Evolutionary conservation across 1,284 basidiomycete genomes (phyloP).

Genomic region (Ganoderma meredithae): DNA sequence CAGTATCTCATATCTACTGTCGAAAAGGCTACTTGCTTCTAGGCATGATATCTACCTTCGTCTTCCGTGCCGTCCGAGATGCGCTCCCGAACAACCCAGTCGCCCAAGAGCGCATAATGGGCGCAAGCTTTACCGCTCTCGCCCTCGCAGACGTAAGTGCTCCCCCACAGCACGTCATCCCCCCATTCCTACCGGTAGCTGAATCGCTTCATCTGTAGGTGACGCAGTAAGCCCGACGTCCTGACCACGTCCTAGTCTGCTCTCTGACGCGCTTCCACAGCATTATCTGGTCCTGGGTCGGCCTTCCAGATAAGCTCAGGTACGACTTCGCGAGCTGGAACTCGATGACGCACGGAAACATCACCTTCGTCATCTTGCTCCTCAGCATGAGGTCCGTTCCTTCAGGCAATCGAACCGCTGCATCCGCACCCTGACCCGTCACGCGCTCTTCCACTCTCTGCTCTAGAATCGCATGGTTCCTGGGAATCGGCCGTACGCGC

Average conservation of each 20-base stretch:
- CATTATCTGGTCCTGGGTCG: conserved; percentile 61
- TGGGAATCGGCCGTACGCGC: conserved; percentile 64
- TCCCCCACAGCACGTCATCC: background rate
- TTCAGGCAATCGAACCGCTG: background rate
- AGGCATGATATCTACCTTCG: conserved; percentile 70
- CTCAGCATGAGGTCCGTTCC: conserved; percentile 58
- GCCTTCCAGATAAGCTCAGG: conserved; percentile 64
- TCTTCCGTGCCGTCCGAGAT: conserved; percentile 74
- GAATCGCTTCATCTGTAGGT: conserved; percentile 41
- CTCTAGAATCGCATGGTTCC: conserved; percentile 68
- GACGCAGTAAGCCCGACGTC: conserved; percentile 59
- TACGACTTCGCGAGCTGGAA: conserved; percentile 67
- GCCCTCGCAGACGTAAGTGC: conserved; percentile 77
- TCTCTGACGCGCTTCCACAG: conserved; percentile 44
- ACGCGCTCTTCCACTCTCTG: background rate
- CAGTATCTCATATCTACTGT: conserved; percentile 6
- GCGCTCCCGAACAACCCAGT: conserved; percentile 63
- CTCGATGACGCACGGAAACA: conserved; percentile 77
- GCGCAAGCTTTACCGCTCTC: conserved; percentile 68
- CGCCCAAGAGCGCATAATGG: conserved; percentile 75
- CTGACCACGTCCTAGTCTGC: background rate
- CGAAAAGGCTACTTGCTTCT: conserved; percentile 71
- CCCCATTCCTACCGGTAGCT: background rate
- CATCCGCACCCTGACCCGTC: background rate
- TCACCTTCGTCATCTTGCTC: conserved; percentile 66